These are phyloP conservation scores for Priceomyces carsonii DNA, from an alignment of 805 yeast genomes.

Conservation along the genomic window DNA sequence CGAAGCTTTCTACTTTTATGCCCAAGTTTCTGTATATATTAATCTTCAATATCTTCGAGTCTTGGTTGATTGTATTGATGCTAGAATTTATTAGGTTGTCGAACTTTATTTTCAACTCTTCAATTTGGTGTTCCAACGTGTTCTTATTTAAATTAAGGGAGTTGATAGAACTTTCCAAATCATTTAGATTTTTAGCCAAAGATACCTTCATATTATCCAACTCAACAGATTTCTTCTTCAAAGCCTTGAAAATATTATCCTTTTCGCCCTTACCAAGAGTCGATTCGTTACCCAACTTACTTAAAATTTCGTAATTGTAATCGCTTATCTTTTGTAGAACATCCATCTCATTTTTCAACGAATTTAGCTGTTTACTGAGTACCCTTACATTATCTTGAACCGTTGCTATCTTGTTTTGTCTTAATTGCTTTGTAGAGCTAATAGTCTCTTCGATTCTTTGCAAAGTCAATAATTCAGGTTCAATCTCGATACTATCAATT, in stretches of 20 bases:
- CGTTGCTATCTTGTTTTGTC: slow-evolving; percentile 24
- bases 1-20: slow-evolving; percentile 42
- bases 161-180: slow-evolving; percentile 45
- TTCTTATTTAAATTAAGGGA: slow-evolving; percentile 31
- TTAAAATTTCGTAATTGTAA: slow-evolving; percentile 20
- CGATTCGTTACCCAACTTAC: slow-evolving; percentile 9
- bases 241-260: slow-evolving; percentile 25
- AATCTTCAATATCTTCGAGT: slow-evolving; percentile 52
- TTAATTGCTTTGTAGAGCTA: slow-evolving; percentile 23
- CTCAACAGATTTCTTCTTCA: slow-evolving; percentile 28
- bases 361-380: slow-evolving; percentile 11
- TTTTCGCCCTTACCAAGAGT: slow-evolving; percentile 8
- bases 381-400: slow-evolving; percentile 9
- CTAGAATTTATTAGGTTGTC: slow-evolving; percentile 30
- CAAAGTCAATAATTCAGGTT: slow-evolving; percentile 49
- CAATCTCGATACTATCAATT: slow-evolving; percentile 50
- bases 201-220: slow-evolving; percentile 49
- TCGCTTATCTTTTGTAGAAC: slow-evolving; percentile 21
- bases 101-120: slow-evolving; percentile 32
- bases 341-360: slow-evolving; percentile 16
- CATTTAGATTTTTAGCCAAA: slow-evolving; percentile 54
- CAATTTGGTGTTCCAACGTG: slow-evolving; percentile 37
- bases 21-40: slow-evolving; percentile 65
- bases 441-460: slow-evolving; percentile 45
- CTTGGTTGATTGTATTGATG: slow-evolving; percentile 33